Base-by-base conservation (phyloP, 129 eudicot species). In the Helianthus tuberosus region DNA sequence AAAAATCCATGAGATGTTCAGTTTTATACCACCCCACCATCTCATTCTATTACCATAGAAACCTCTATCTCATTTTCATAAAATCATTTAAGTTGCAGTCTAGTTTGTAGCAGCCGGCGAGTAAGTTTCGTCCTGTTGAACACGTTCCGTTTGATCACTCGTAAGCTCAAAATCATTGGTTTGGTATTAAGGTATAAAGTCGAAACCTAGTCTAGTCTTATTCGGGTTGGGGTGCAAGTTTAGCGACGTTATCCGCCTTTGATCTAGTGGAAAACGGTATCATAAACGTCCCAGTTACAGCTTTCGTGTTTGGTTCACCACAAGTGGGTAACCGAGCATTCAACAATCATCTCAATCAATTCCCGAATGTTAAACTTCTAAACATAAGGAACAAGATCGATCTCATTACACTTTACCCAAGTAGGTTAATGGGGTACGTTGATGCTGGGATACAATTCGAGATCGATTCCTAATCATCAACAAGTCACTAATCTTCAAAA, bases 181-280 rank as follows among this genome's bases (percentile, higher is more conserved):
- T 32, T 3, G 36, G 36, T 32, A 32, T 32, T 32, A 32, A 32
- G 36, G 36, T 32, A 32, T 32, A 32, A 32, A 3, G 36, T 32
- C 36, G 36, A 32, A 32, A 32, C 36, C 36, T 32, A 32, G 23
- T 20, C 23, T 20, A 20, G 36, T 32, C 36, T 32, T 32, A 32
- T 32, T 32, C 36, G 36, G 36, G 4, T 6, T 43, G 47, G 10
- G 47, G 8, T 6, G 10, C 97, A 6, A 80, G 86, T 44, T 50
- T 93, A 66, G 82, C 97, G 3, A 61, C 84, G n/a, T 6, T 93
- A 54, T 75, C 96, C 0, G 93, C 89, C 0, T 93, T 93, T 75
- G 97, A 93, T 73, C 66, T 93, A 1, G 97, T 78, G 1, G 96
- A 90, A 75, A 93, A 90, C 64, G 93, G 96, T 10, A 78, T 87